Evolutionary conservation across 129 eudicot genomes (phyloP), one percentile per base, ranked within the genome.

Genomic region (Scalesia atractyloides): DNA sequence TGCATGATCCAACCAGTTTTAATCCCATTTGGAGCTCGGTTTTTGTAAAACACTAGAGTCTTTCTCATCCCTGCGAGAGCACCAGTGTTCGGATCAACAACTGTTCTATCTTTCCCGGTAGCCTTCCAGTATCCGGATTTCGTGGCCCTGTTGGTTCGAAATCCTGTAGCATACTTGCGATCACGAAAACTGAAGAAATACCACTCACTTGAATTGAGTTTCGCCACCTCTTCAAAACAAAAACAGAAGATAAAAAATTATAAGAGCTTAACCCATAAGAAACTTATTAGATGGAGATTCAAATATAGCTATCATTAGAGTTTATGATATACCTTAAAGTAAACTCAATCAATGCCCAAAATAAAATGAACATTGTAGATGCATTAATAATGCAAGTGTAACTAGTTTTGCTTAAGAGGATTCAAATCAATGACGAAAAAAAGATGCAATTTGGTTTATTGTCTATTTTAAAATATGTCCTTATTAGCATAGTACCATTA

Each of bases 1-100:
- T 93, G 98, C 98, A 93, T 93, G 84, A 93, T 93, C 97, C 97
- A 93, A 48, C 90, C 91, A 17, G 92, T 87, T 82, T 93, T 93
- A 76, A 89, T 75, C 68, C 98, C 98, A 82, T 93, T 89, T 1
- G 98, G 98, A 56, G 98, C 98, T 47, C 98, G 84, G 65, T 87
- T 84, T 65, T 84, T 78, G 90, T 93, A 89, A 68, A 93, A 93
- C 24, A 93, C 98, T 57, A 93, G 56, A 14, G 98, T 93, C 69
- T 93, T 93, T 77, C 98, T 80, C 98, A 93, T 93, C 57, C 98
- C 98, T 1, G 88, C 95, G 14, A 81, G 18, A 2, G 58, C 68
- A 7, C 83, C 74, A n/a, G 87, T 85, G 18, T 50, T 76, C 13
- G 92, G 92, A 74, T 89, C 96, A 24, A 77, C 61, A 54, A 92